Evolutionary conservation across 768 basidiomycete genomes (phyloP), one percentile per base, ranked within the genome.

Genomic region (Mycena venus): DNA sequence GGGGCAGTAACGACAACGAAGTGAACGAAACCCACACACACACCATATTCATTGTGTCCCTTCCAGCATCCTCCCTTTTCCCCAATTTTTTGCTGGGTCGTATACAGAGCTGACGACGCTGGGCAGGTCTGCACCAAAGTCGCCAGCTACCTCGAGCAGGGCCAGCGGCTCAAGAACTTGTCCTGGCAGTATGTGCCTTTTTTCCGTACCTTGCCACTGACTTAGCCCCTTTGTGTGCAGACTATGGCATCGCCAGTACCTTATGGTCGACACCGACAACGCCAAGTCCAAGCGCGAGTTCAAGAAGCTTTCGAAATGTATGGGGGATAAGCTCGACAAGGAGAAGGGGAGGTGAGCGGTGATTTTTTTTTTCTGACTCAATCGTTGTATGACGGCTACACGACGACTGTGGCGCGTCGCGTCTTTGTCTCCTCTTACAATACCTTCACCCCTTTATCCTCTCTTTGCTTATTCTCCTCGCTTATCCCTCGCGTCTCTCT

Each of bases 91-190:
- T 21, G n/a, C 23, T 25, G 25, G 29, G n/a, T n/a, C n/a, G n/a
- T n/a, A n/a, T 14, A 6, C 31, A 7, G n/a, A 17, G 23, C 51
- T 61, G 12, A 68, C 40, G 11, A 8, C 0, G 25, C 11, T 12
- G n/a, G 17, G 25, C 34, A 95, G 94, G 94, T 95, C 82, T 96
- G 95, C 86, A 95, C 95, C 25, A 96, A 96, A 87, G 95, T 96
- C 74, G 95, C 95, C 63, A 91, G 93, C 83, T 96, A 91, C 86
- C 94, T 96, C 82, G 95, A 96, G 85, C 95, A 96, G 82, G 95
- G 95, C 58, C 94, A 95, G 82, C 89, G 95, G 68, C 94, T 96
- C 80, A 95, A 96, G 90, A 96, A 96, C 89, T 85, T 96, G 84
- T 93, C 92, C 78, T 96, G 95, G 95, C 70, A 71, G 75, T 72